Evolutionary conservation across 2,329 filamentous ascomycete species (phyloP).

Genomic region (Berkeleyomyces rouxiae): DNA sequence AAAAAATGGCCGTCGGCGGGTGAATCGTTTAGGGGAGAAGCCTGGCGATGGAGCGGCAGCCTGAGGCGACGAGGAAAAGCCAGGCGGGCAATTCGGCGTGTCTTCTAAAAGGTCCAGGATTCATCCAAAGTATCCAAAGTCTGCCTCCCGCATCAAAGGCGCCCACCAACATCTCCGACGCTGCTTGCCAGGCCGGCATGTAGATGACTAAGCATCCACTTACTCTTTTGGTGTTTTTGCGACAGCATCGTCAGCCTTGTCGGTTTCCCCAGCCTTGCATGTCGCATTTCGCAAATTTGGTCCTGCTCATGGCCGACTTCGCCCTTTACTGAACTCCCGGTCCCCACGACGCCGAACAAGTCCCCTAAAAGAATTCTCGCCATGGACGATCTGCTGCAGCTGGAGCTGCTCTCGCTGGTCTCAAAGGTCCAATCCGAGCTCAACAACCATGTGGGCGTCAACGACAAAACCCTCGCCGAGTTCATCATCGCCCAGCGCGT

Average conservation of each 20-base stretch:
- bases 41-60: too few species aligned
- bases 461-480: slow-evolving; percentile 88
- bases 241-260: slow-evolving; percentile 6
- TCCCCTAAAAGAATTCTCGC: slow-evolving; percentile 14
- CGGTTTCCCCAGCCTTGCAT: slow-evolving; percentile 6
- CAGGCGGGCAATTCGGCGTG: neutral
- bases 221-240: neutral
- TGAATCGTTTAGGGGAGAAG: too few species aligned
- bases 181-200: too few species aligned
- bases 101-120: neutral
- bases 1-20: neutral
- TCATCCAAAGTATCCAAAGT: neutral
- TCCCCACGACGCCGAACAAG: neutral
- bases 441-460: slow-evolving; percentile 81
- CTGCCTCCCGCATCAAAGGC: neutral
- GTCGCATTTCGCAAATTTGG: neutral
- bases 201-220: slow-evolving; percentile 1
- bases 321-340: neutral
- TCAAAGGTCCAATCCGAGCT: slow-evolving; percentile 89
- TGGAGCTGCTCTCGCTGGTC: slow-evolving; percentile 86
- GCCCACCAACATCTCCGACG: too few species aligned
- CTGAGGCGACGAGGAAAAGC: too few species aligned
- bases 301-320: neutral
- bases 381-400: slow-evolving; percentile 83
- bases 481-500: slow-evolving; percentile 85